Evolutionary conservation across 257 asterid species (phyloP), one percentile per base, ranked within the genome.

Genomic region (Solanum piurae): DNA sequence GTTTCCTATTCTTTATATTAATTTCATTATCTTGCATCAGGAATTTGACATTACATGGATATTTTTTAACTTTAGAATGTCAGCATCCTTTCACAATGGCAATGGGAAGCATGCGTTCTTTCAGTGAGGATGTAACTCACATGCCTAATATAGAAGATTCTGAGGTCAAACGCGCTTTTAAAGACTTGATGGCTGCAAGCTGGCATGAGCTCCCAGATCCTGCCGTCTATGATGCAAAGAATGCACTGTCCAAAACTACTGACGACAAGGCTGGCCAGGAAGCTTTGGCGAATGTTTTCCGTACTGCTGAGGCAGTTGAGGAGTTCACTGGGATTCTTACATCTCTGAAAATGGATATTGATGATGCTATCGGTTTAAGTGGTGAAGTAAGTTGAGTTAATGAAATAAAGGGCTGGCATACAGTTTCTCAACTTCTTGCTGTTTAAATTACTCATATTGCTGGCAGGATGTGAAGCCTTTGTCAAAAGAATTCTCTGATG

Each of bases 251-350:
- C 40, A 96, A 95, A 92, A 92, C 88, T 84, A 90, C 98, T 36
- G 98, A 94, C 37, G 99, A 97, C 88, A 94, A 92, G 91, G 90
- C 91, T 68, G 94, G 96, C 83, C 98, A 94, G 89, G 98, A 95
- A 68, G 92, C 88, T 52, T 92, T 97, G 87, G 94, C 92, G 85
- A 93, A 94, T 91, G 98, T 93, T 62, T 91, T 93, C 86, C 94
- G 96, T 77, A 95, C 99, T 10, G 99, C 99, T 82, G 98, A 96
- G 90, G 98, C 99, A 83, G 98, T 94, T 87, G 99, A 97, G 93
- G 98, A 97, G 90, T 96, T 96, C 88, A 83, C 91, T 5, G 98
- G 97, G 73, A 96, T 94, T 31, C 88, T 93, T 84, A 91, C 92
- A 82, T 92, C 98, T 21, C 90, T 97, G 89, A 97, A 96, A 90